Conservation (phyloP, 805 yeast genomes). For the Candida corydali region DNA sequence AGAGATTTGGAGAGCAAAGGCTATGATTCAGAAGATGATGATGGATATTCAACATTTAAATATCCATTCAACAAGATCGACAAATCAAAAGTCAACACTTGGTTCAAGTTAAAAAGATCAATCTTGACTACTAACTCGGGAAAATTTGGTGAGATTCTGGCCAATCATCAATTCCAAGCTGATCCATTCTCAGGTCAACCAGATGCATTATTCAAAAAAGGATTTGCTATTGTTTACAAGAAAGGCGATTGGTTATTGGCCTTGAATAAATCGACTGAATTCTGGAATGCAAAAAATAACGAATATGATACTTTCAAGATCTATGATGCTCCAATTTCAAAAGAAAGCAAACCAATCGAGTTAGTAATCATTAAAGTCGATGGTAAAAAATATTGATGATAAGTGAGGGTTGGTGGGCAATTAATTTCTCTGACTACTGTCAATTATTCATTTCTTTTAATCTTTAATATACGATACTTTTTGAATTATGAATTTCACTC, state of each 20-base stretch:
- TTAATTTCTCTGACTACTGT: no score
- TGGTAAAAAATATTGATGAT: not conserved
- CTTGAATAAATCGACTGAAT: slow-evolving; percentile 3
- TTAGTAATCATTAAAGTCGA: not conserved
- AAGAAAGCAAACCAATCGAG: slow-evolving; percentile 1
- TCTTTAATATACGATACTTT: no score
- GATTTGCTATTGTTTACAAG: slow-evolving; percentile 1
- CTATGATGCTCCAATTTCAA: slow-evolving; percentile 2
- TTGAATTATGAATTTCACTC: no score
- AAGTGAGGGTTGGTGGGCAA: no score
- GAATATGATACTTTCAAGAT: slow-evolving; percentile 1
- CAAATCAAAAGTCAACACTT: not conserved
- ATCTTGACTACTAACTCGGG: slow-evolving; percentile 32
- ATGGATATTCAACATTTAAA: not conserved
- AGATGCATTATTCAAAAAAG: not conserved
- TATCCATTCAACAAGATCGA: slow-evolving; percentile 3
- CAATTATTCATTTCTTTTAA: no score
- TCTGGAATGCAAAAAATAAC: not conserved
- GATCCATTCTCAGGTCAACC: no score
- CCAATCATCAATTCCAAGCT: slow-evolving; percentile 9
- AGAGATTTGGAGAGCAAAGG: no score
- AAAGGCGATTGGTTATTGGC: slow-evolving; percentile 1
- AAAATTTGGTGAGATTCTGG: slow-evolving; percentile 7
- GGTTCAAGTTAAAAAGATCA: slow-evolving; percentile 20
- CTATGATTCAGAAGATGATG: slow-evolving; percentile 1